phyloP scores from a whole-genome alignment of 306 rosid species.

The Prunus campanulata region DNA sequence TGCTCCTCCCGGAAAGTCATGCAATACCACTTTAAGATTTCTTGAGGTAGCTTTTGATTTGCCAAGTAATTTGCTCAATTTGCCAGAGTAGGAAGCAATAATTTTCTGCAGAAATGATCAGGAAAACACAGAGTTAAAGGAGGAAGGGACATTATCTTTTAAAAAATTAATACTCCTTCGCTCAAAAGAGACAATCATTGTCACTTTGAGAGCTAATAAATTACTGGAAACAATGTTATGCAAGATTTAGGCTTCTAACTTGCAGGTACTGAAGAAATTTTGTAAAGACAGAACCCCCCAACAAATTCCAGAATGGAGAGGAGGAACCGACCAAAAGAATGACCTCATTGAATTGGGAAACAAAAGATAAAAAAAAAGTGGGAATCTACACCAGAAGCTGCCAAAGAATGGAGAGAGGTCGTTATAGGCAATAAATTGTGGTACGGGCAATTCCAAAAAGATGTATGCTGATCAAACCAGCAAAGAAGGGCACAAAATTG shows the following conservation, averaged over 20 bases:
- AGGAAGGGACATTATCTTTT: neutral
- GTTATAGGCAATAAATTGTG: slow-evolving; percentile 49
- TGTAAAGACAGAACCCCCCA: neutral
- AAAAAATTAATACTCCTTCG: neutral
- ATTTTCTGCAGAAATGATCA: slow-evolving; percentile 44
- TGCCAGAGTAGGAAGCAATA: slow-evolving; percentile 61
- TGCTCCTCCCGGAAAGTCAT: slow-evolving; percentile 94
- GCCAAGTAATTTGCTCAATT: slow-evolving; percentile 65
- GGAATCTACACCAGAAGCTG: slow-evolving; percentile 34
- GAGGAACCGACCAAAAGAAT: slow-evolving; percentile 38
- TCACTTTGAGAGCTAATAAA: neutral
- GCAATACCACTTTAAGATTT: slow-evolving; percentile 71
- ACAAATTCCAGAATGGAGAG: slow-evolving; percentile 11
- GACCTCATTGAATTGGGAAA: slow-evolving; percentile 27
- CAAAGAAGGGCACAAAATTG: slow-evolving; percentile 23
- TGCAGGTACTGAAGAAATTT: neutral
- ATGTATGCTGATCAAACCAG: slow-evolving; percentile 24
- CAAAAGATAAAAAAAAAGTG: slow-evolving; percentile 26
- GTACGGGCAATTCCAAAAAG: slow-evolving; percentile 27
- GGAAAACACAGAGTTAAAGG: slow-evolving; percentile 5
- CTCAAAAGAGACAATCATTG: neutral
- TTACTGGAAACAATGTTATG: neutral
- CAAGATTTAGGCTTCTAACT: neutral
- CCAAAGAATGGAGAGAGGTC: slow-evolving; percentile 35
- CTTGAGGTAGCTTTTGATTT: slow-evolving; percentile 45